Percentiles rank a stretch among this genome's conserved stretches.
These are phyloP conservation scores for Barbarea vulgaris DNA, from an alignment of 345 rosid species.

Conservation along the genomic window DNA sequence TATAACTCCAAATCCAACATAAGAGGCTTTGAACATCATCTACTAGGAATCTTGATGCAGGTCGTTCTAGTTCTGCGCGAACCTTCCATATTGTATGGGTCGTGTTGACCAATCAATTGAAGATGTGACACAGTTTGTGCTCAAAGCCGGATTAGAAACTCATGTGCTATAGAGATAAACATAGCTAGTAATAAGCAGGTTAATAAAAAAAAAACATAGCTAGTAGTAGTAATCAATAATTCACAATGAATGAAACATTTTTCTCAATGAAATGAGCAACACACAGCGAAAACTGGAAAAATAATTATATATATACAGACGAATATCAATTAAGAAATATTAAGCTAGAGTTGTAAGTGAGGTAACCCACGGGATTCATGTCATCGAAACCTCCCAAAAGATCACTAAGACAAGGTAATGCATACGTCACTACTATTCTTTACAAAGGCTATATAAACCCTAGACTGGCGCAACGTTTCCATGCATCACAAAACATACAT, in stretches of 20 bases:
- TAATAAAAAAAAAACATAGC: too few species aligned
- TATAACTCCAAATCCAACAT: background rate
- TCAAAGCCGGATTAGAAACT: background rate
- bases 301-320: too few species aligned
- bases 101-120: too few species aligned
- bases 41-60: background rate
- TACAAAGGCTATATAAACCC: conserved; percentile 36
- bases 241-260: background rate
- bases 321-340: too few species aligned
- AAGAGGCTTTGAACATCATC: background rate
- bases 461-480: conserved; percentile 11
- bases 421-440: conserved; percentile 7
- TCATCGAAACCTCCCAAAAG: conserved; percentile 20
- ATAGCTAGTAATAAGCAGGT: too few species aligned
- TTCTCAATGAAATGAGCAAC: too few species aligned
- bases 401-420: background rate
- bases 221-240: background rate
- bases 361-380: conserved; percentile 21
- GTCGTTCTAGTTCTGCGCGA: background rate
- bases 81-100: background rate
- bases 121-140: too few species aligned
- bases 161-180: background rate
- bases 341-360: background rate
- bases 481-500: conserved; percentile 16
- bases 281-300: too few species aligned